Base-by-base conservation (phyloP, 306 rosid genomes). In the Leucaena leucocephala region DNA sequence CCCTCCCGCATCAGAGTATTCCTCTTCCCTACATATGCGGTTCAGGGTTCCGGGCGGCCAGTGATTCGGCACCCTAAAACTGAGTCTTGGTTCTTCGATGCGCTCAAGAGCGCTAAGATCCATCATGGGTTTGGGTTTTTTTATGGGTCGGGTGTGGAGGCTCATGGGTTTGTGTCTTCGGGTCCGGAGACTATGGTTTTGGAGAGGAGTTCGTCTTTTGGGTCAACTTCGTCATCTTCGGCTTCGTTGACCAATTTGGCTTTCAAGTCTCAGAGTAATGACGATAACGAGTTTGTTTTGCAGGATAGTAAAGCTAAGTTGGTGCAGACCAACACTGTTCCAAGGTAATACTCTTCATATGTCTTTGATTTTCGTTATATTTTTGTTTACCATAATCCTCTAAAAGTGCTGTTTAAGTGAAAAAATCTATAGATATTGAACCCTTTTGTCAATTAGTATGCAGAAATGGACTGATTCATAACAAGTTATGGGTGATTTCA, bases 1-100 rank as follows among this genome's bases (percentile, higher is more conserved):
- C 78, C 84, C 15, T 76, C 87, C 42, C 88, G 91, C 38, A 80
- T 90, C 76, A 78, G 94, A 68, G 63, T 88, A 68, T 90, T 88
- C 52, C 19, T 90, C 72, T 88, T 90, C 54, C 76, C 70, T 19
- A 6, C 58, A 0, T 1, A 36, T 5, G 3, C 4, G 54, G 36
- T 52, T 27, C 42, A 59, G 16, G 84, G 71, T 61, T 39, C 62
- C 68, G 75, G 70, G 2, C 76, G 17, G 4, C 72, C 82, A n/a
- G 82, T 73, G 13, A 71, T 85, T 17, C 78, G 72, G 46, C 92
- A 86, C 42, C 91, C 90, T n/a, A 88, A 86, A 66, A 84, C 91
- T 0, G 91, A 90, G 84, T 58, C 88, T 8, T 90, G 94, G 94
- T 88, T 88, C 81, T 74, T 63, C 55, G 94, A 88, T 68, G 90